Percentiles rank a stretch among this genome's conserved stretches.
Evolutionary conservation across 768 basidiomycete species (phyloP).

Genomic region (Gyrodon lividus): DNA sequence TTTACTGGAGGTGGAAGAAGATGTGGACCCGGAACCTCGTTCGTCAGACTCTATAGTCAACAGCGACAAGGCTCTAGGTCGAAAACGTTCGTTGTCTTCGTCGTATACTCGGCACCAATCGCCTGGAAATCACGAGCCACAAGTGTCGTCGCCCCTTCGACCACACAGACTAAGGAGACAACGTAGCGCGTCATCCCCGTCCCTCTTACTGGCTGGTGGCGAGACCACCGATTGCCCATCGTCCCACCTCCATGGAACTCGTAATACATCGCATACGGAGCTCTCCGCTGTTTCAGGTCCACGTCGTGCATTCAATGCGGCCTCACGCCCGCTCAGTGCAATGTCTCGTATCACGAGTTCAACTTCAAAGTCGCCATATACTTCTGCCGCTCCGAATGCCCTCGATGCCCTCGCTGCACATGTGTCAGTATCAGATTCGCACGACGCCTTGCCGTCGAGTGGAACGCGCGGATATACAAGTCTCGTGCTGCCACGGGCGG

Average conservation of each 20-base stretch:
- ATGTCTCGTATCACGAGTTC: slow-evolving; percentile 16
- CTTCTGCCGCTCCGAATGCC: slow-evolving; percentile 27
- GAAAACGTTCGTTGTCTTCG: slow-evolving; percentile 16
- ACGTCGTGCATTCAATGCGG: slow-evolving; percentile 8
- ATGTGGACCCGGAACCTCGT: slow-evolving; percentile 26
- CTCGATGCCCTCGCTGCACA: slow-evolving; percentile 35
- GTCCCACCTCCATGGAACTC: background rate
- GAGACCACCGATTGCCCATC: slow-evolving; percentile 6
- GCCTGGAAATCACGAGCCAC: slow-evolving; percentile 14
- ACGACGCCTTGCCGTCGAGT: slow-evolving; percentile 36
- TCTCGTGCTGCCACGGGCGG: slow-evolving; percentile 49
- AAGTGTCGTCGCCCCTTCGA: slow-evolving; percentile 24
- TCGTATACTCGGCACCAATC: slow-evolving; percentile 13
- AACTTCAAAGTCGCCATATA: slow-evolving; percentile 33
- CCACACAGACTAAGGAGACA: slow-evolving; percentile 25
- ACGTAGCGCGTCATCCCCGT: slow-evolving; percentile 33
- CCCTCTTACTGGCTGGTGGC: slow-evolving; percentile 9
- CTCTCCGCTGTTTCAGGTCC: slow-evolving; percentile 8
- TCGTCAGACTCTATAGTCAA: background rate
- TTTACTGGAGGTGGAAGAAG: slow-evolving; percentile 54
- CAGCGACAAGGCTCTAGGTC: slow-evolving; percentile 7
- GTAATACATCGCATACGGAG: background rate
- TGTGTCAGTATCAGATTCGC: slow-evolving; percentile 24
- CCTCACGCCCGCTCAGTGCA: slow-evolving; percentile 14
- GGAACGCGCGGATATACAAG: slow-evolving; percentile 59